Conservation (phyloP, 202 grass and related monocot species). For the Musa balbisiana region DNA sequence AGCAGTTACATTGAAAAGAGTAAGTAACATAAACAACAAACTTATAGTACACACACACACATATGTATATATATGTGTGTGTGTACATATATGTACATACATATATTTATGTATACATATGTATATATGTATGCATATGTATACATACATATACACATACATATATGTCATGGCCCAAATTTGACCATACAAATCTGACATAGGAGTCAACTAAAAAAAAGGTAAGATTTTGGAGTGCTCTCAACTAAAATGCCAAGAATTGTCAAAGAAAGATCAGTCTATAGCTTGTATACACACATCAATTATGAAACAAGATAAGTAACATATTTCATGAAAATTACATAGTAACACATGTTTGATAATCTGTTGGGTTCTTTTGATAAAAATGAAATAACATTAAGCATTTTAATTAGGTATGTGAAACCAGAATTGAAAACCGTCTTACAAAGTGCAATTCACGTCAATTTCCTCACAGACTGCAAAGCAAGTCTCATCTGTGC, state of each 20-base stretch:
- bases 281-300: background rate
- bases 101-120: too few relatives aligned
- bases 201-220: background rate
- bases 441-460: too few relatives aligned
- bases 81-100: too few relatives aligned
- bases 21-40: background rate
- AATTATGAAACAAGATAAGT: background rate
- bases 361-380: background rate
- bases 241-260: background rate
- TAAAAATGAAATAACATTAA: too few relatives aligned
- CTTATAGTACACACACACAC: background rate
- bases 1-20: conserved; percentile 11
- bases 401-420: too few relatives aligned
- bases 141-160: too few relatives aligned
- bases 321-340: background rate
- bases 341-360: background rate
- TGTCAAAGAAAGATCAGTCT: background rate
- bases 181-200: background rate
- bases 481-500: background rate
- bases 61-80: too few relatives aligned
- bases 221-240: background rate
- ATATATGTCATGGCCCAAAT: background rate
- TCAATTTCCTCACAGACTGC: too few relatives aligned
- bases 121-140: too few relatives aligned
- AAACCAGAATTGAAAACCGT: too few relatives aligned